Percentiles rank a stretch among this genome's conserved stretches.
Evolutionary conservation across 2,329 filamentous ascomycete genomes (phyloP).

Genomic region (Colletotrichum horii): DNA sequence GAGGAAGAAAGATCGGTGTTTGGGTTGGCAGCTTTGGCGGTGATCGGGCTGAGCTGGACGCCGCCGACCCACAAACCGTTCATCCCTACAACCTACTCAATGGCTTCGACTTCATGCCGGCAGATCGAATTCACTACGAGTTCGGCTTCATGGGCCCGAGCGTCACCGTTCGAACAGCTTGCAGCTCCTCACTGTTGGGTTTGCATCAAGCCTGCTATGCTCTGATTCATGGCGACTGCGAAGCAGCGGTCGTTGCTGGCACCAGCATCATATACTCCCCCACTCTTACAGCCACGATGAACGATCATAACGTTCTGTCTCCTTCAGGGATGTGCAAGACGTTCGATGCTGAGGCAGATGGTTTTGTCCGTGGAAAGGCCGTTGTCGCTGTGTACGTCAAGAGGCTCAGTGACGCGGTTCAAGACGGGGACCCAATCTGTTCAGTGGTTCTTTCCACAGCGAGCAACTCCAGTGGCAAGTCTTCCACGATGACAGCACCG

Average conservation of each 20-base stretch:
- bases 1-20: constrained; percentile 29
- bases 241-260: constrained; percentile 35
- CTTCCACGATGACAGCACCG: constrained; percentile 41
- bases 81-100: constrained; percentile 21
- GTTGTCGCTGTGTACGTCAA: constrained; percentile 43
- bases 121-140: constrained; percentile 26
- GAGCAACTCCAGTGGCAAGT: constrained; percentile 39
- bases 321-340: constrained; percentile 29
- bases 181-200: constrained; percentile 34
- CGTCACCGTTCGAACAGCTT: constrained; percentile 38
- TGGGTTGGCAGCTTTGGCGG: constrained; percentile 32
- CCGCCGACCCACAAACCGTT: not conserved
- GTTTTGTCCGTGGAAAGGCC: constrained; percentile 48
- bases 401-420: constrained; percentile 41
- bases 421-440: constrained; percentile 40
- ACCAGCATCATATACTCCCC: constrained; percentile 31
- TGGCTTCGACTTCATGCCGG: constrained; percentile 22
- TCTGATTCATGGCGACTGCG: constrained; percentile 30
- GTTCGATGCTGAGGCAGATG: constrained; percentile 46
- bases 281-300: constrained; percentile 9
- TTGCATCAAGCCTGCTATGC: constrained; percentile 36
- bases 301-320: constrained; percentile 29
- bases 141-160: constrained; percentile 33
- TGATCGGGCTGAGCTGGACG: constrained; percentile 25
- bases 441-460: constrained; percentile 32